Evolutionary conservation across 768 basidiomycete species (phyloP).

Genomic region (Lepiota brunneoincarnata): DNA sequence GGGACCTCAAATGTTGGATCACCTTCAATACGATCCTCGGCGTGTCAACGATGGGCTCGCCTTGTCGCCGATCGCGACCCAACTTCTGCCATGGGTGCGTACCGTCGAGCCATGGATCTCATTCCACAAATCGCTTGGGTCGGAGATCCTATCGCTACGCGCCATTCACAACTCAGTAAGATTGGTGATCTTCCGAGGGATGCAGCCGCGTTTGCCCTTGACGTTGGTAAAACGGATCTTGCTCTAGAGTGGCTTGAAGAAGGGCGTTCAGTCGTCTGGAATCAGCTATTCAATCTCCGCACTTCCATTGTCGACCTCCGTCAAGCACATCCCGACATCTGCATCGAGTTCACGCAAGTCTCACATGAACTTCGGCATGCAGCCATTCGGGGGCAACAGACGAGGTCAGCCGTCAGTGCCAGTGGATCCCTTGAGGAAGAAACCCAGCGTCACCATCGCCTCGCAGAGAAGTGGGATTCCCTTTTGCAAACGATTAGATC

Average conservation of each 20-base stretch:
- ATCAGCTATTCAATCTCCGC: slow-evolving; percentile 21
- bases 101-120: no score
- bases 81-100: no score
- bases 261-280: slow-evolving; percentile 27
- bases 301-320: slow-evolving; percentile 22
- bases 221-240: slow-evolving; percentile 15
- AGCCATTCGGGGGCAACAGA: neutral
- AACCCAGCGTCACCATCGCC: slow-evolving; percentile 11
- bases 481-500: slow-evolving; percentile 12
- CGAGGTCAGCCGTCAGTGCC: neutral
- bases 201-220: slow-evolving; percentile 25
- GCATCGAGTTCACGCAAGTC: slow-evolving; percentile 12
- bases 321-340: slow-evolving; percentile 10
- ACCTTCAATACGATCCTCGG: slow-evolving; percentile 1
- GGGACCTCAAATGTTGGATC: neutral
- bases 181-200: neutral
- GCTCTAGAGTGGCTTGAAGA: slow-evolving; percentile 33
- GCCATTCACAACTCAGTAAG: neutral
- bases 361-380: slow-evolving; percentile 14
- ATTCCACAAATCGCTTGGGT: no score
- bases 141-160: no score
- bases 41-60: slow-evolving; percentile 11
- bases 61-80: no score
- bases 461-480: slow-evolving; percentile 19
- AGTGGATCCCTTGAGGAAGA: slow-evolving; percentile 16